A percentile compares a stretch with the other conserved stretches of the same genome.
phyloP scores from a whole-genome alignment of 2,329 filamentous ascomycete species.

The Ascochyta lentis region DNA sequence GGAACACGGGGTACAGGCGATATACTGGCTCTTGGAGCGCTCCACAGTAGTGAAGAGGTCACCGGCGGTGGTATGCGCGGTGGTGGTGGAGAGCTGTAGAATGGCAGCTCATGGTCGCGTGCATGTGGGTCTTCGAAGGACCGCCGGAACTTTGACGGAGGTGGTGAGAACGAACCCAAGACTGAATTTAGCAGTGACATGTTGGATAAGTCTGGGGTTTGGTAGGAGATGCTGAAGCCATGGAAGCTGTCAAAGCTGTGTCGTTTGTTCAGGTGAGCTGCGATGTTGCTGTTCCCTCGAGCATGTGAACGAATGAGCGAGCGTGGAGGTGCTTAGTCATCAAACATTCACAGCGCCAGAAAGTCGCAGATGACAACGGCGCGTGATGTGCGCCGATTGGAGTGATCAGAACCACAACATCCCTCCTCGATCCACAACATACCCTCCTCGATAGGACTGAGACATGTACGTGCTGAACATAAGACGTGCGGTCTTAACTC shows the following conservation, averaged over 20 bases:
- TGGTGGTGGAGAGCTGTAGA: conserved; percentile 41
- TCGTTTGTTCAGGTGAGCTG: conserved; percentile 33
- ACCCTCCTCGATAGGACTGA: no score
- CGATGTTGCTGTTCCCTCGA: conserved; percentile 24
- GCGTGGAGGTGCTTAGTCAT: conserved; percentile 12
- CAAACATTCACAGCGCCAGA: neutral
- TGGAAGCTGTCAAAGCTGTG: conserved; percentile 12
- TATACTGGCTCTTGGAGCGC: conserved; percentile 30
- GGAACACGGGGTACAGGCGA: conserved; percentile 40
- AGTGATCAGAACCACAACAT: no score
- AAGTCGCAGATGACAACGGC: conserved; percentile 22
- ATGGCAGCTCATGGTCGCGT: conserved; percentile 44
- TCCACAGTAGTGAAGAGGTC: conserved; percentile 44
- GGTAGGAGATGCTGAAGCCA: conserved; percentile 4
- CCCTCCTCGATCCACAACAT: no score
- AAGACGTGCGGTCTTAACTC: no score
- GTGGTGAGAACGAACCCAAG: conserved; percentile 45
- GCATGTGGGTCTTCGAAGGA: conserved; percentile 47
- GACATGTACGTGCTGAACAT: no score
- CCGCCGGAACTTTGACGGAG: conserved; percentile 40
- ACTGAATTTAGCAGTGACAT: conserved; percentile 48
- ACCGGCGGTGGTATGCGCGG: conserved; percentile 45
- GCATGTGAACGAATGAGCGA: conserved; percentile 43
- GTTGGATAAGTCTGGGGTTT: conserved; percentile 4
- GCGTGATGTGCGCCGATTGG: conserved; percentile 6